Conservation (phyloP, 2,329 filamentous ascomycete genomes). For the Zopfia rhizophila region DNA sequence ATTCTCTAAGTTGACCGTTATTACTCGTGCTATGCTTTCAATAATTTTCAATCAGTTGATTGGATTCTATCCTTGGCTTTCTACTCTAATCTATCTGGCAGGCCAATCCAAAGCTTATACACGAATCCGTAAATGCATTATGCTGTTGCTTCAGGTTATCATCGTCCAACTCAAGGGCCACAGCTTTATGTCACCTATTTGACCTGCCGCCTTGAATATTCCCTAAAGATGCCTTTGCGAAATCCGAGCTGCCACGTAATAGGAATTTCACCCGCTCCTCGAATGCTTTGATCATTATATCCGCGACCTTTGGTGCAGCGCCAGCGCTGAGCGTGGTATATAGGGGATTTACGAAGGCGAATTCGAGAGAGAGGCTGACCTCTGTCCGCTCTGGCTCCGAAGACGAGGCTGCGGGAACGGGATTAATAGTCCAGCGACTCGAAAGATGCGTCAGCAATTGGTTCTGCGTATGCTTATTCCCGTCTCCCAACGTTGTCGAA, state of each 20-base stretch:
- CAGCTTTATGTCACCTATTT: too few relatives aligned
- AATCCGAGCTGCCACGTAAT: too few relatives aligned
- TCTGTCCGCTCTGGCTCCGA: conserved; percentile 67
- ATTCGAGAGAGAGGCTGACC: conserved; percentile 80
- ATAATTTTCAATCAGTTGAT: too few relatives aligned
- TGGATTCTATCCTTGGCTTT: too few relatives aligned
- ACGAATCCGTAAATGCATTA: too few relatives aligned
- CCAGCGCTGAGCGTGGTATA: conserved; percentile 84
- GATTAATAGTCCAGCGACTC: conserved; percentile 74
- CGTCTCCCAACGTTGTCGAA: conserved; percentile 7
- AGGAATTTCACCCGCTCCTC: conserved; percentile 78
- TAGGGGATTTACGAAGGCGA: conserved; percentile 87
- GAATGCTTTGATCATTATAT: conserved; percentile 92
- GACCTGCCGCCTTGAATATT: too few relatives aligned
- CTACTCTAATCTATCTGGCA: too few relatives aligned
- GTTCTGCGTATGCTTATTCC: conserved; percentile 9
- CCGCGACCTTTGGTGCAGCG: conserved; percentile 84
- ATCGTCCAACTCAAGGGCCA: too few relatives aligned
- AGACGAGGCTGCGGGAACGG: conserved; percentile 55
- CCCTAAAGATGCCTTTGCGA: background rate
- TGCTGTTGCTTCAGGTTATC: too few relatives aligned
- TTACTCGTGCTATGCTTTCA: too few relatives aligned
- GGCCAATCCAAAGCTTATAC: too few relatives aligned
- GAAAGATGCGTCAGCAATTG: conserved; percentile 73
- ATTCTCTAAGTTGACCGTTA: too few relatives aligned